Conservation (phyloP, 345 rosid genomes). For the Citrus australasica region DNA sequence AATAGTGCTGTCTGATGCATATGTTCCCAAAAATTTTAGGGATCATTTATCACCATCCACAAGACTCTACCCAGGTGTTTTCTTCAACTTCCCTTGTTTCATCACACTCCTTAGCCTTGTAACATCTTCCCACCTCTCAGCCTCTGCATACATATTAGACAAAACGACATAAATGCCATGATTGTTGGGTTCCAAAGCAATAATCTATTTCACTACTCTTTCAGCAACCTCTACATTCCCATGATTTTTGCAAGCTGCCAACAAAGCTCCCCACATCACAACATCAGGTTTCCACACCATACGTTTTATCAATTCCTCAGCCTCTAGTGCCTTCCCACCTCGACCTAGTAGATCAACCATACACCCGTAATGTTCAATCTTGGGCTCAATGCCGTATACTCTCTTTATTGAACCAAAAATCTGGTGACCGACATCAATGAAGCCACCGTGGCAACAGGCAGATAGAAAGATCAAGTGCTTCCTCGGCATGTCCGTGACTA, state of each 20-base stretch:
- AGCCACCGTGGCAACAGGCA: conserved; percentile 24
- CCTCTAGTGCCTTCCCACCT: conserved; percentile 18
- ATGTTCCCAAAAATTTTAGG: background rate
- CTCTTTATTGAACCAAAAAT: conserved; percentile 20
- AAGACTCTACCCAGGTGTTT: conserved; percentile 27
- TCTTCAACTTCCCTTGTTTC: conserved; percentile 15
- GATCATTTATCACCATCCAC: conserved; percentile 9
- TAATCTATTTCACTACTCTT: conserved; percentile 13
- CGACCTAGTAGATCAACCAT: conserved; percentile 31
- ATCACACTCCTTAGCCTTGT: conserved; percentile 19
- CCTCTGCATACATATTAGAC: conserved; percentile 21
- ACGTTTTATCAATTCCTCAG: conserved; percentile 19
- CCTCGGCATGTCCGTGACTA: conserved; percentile 21
- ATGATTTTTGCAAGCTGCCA: conserved; percentile 14
- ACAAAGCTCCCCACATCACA: conserved; percentile 25
- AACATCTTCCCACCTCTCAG: conserved; percentile 17
- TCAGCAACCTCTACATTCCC: conserved; percentile 19
- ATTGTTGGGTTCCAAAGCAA: conserved; percentile 19
- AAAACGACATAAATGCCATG: conserved; percentile 22
- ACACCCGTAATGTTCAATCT: conserved; percentile 28
- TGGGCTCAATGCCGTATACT: conserved; percentile 20
- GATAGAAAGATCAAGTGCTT: conserved; percentile 20
- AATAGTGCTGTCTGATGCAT: background rate
- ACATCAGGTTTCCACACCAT: conserved; percentile 24
- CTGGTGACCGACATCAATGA: conserved; percentile 11